Percentiles rank a stretch among this genome's conserved stretches.
phyloP scores from a whole-genome alignment of 2,329 filamentous ascomycete species.

The Aspergillus brunneoviolaceus region DNA sequence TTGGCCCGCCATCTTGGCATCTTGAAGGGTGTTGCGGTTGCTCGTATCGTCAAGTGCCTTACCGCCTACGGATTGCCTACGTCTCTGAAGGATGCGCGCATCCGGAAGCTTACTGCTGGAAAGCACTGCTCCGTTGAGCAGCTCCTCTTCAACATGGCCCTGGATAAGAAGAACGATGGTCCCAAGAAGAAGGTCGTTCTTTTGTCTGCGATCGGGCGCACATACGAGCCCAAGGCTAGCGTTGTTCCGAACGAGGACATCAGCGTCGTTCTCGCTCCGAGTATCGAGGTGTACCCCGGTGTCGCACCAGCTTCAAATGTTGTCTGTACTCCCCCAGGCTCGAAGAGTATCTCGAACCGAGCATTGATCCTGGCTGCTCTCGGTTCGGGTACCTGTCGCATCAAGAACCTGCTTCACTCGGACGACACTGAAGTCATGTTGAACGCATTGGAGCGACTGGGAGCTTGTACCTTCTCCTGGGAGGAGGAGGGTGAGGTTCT shows the following conservation, averaged over 20 bases:
- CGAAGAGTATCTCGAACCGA: slow-evolving; percentile 96
- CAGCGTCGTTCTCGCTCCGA: slow-evolving; percentile 76
- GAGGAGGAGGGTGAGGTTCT: slow-evolving; percentile 91
- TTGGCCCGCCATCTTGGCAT: slow-evolving; percentile 85
- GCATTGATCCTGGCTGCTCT: slow-evolving; percentile 92
- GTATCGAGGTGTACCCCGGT: slow-evolving; percentile 70
- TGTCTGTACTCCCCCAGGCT: slow-evolving; percentile 84
- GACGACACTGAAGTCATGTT: slow-evolving; percentile 98
- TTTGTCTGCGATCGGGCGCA: slow-evolving; percentile 83
- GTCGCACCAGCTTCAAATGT: slow-evolving; percentile 66
- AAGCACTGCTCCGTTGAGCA: slow-evolving; percentile 86
- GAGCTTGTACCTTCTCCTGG: slow-evolving; percentile 88
- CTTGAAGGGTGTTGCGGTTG: slow-evolving; percentile 80
- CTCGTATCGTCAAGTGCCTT: slow-evolving; percentile 87
- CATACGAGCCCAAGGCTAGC: slow-evolving; percentile 82
- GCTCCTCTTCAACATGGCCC: slow-evolving; percentile 87
- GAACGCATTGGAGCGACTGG: slow-evolving; percentile 79
- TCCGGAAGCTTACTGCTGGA: slow-evolving; percentile 77
- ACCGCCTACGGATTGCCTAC: slow-evolving; percentile 90
- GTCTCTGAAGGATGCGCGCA: slow-evolving; percentile 76
- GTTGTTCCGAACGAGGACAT: slow-evolving; percentile 86
- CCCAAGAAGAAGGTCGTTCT: slow-evolving; percentile 94
- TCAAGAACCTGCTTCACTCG: slow-evolving; percentile 91
- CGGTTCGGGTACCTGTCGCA: slow-evolving; percentile 77
- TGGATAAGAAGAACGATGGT: slow-evolving; percentile 98